Evolutionary conservation across 129 eudicot species (phyloP).

Genomic region (Artemisia annua): DNA sequence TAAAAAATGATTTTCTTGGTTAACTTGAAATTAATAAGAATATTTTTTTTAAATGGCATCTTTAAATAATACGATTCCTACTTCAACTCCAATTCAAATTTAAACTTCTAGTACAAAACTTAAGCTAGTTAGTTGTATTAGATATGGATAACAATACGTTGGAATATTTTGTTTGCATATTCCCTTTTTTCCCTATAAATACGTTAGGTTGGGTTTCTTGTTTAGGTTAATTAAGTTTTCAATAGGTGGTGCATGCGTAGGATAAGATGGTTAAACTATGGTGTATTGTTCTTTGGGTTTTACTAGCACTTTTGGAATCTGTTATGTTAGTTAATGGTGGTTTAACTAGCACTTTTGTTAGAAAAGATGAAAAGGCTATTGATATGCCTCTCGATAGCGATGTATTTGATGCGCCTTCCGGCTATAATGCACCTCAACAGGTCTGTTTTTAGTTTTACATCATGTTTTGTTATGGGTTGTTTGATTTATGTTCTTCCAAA

Average conservation of each 20-base stretch:
- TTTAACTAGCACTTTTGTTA: slow-evolving; percentile 62
- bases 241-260: slow-evolving; percentile 7
- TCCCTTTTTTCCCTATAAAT: slow-evolving; percentile 28
- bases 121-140: background rate
- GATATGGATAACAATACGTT: slow-evolving; percentile 18
- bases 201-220: background rate
- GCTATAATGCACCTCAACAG: slow-evolving; percentile 99
- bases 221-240: background rate
- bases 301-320: slow-evolving; percentile 21
- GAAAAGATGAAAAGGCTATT: slow-evolving; percentile 47
- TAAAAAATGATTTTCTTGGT: too few relatives aligned
- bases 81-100: too few relatives aligned
- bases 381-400: slow-evolving; percentile 84
- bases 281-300: slow-evolving; percentile 11
- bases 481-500: too few relatives aligned
- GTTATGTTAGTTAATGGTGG: slow-evolving; percentile 53
- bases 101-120: too few relatives aligned
- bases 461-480: background rate
- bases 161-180: slow-evolving; percentile 40
- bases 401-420: slow-evolving; percentile 73
- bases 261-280: slow-evolving; percentile 26
- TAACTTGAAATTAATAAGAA: too few relatives aligned
- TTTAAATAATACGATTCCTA: too few relatives aligned
- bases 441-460: slow-evolving; percentile 21
- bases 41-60: too few relatives aligned